Conservation (phyloP, 306 rosid genomes). For the Glycine latifolia region DNA sequence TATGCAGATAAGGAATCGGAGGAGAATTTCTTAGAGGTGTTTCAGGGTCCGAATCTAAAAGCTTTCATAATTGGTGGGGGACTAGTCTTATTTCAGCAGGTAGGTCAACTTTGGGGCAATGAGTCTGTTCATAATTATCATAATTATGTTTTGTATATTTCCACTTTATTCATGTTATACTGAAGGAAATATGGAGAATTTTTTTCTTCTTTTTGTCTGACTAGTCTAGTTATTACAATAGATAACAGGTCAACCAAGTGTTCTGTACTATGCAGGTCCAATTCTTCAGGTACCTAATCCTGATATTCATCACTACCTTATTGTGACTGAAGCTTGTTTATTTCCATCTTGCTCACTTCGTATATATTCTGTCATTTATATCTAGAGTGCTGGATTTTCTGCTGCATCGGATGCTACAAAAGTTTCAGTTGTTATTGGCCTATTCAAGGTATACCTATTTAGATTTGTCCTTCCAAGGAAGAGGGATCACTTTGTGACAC, state of each 20-base stretch:
- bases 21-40: conserved; percentile 88
- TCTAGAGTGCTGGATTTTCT: conserved; percentile 93
- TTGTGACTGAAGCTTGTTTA: conserved; percentile 20
- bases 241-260: conserved; percentile 99
- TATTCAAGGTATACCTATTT: conserved; percentile 76
- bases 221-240: conserved; percentile 56
- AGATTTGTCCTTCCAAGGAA: conserved; percentile 37
- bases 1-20: conserved; percentile 79
- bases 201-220: conserved; percentile 44
- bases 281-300: conserved; percentile 85
- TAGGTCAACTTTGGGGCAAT: conserved; percentile 48
- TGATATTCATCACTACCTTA: conserved; percentile 34
- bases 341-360: conserved; percentile 41
- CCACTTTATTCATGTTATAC: not conserved
- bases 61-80: conserved; percentile 92
- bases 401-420: conserved; percentile 95
- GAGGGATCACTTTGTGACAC: conserved; percentile 19
- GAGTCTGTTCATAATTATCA: conserved; percentile 5
- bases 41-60: conserved; percentile 92
- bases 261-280: conserved; percentile 89
- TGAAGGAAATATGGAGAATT: conserved; percentile 48
- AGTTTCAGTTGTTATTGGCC: conserved; percentile 91
- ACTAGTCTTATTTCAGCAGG: conserved; percentile 96
- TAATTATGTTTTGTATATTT: conserved; percentile 25
- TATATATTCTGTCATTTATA: conserved; percentile 36